Evolutionary conservation across 176 grass and related monocot genomes (phyloP).

Genomic region (Aegilops longissima): DNA sequence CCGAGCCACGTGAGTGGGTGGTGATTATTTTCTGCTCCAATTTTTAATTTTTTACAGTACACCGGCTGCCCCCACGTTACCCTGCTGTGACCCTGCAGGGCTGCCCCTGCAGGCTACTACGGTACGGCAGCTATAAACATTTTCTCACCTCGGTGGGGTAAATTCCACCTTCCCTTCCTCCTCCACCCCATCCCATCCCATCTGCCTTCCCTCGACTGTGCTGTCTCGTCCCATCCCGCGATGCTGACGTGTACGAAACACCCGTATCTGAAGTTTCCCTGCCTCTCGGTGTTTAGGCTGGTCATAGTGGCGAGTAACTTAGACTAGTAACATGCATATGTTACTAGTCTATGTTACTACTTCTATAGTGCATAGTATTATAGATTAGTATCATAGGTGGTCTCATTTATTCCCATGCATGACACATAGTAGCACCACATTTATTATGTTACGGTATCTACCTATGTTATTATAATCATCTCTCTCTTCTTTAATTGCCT

Average conservation of each 20-base stretch:
- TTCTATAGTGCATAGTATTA: no score
- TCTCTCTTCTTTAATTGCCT: no score
- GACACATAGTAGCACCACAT: no score
- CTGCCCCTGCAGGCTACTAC: background rate
- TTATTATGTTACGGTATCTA: no score
- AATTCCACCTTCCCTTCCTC: constrained; percentile 16
- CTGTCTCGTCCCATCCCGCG: background rate
- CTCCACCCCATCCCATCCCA: constrained; percentile 16
- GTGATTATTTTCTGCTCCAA: background rate
- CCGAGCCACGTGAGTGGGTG: background rate
- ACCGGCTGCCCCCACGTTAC: constrained; percentile 36
- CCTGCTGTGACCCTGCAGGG: constrained; percentile 21
- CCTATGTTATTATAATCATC: no score
- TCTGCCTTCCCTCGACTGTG: constrained; percentile 7
- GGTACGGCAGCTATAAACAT: constrained; percentile 29
- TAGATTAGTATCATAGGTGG: no score
- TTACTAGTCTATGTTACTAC: no score
- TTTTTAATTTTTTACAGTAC: constrained; percentile 18
- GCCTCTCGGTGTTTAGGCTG: background rate
- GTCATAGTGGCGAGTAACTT: no score
- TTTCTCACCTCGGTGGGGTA: constrained; percentile 35
- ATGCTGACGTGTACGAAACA: constrained; percentile 62
- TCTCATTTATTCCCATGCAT: no score
- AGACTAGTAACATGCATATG: no score
- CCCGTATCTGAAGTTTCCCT: constrained; percentile 44